These are phyloP conservation scores for Hypomontagnella submonticulosa DNA, from an alignment of 495 filamentous ascomycete species.

Conservation along the genomic window DNA sequence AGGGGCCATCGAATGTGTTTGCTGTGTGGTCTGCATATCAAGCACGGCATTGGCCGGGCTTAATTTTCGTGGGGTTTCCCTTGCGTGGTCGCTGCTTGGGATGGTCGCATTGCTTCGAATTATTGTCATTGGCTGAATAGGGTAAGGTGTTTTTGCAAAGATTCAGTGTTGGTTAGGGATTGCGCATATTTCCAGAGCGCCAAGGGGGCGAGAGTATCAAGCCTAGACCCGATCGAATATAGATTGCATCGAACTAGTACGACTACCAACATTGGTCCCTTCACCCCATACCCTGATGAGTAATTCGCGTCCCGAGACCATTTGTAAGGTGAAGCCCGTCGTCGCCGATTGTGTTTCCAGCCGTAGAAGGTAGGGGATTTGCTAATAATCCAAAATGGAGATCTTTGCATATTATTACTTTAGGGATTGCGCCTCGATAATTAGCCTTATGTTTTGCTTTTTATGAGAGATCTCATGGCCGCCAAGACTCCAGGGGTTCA, in stretches of 20 bases:
- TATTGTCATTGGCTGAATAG: constrained; percentile 12
- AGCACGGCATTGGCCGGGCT: constrained; percentile 11
- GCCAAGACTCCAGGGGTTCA: too few relatives aligned
- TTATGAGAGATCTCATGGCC: too few relatives aligned
- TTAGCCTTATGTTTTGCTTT: too few relatives aligned
- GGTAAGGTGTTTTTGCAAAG: constrained; percentile 6
- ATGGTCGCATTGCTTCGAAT: constrained; percentile 7
- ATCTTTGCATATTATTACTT: too few relatives aligned
- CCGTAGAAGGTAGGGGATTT: too few relatives aligned
- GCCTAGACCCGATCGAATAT: constrained; percentile 15
- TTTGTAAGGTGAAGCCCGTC: too few relatives aligned
- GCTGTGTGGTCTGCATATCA: neutral
- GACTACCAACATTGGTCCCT: neutral
- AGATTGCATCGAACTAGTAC: neutral
- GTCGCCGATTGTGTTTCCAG: too few relatives aligned
- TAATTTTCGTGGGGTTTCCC: neutral
- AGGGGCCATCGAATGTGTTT: too few relatives aligned
- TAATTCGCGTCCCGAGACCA: neutral
- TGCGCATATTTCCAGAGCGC: constrained; percentile 10
- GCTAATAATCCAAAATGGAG: too few relatives aligned
- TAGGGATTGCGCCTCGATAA: too few relatives aligned
- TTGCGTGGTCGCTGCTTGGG: neutral
- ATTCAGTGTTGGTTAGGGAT: constrained; percentile 1
- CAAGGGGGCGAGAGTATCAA: constrained; percentile 11
- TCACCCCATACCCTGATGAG: constrained; percentile 11